Evolutionary conservation across 2,329 filamentous ascomycete species (phyloP), one percentile per base, ranked within the genome.

Genomic region (Neurospora crassa): DNA sequence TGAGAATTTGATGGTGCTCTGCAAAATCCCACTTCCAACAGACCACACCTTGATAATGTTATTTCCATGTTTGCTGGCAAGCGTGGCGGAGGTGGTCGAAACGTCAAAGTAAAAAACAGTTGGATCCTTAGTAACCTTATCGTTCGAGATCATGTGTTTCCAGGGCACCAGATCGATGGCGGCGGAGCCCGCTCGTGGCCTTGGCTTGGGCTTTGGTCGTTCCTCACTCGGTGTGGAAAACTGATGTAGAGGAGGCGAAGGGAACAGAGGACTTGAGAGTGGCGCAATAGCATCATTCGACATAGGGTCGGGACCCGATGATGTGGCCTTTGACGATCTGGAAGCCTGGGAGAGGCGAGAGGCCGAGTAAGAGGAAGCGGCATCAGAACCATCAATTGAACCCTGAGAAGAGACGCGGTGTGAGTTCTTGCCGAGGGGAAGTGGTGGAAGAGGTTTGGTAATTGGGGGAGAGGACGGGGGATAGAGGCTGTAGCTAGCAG

Each of bases 61-160:
- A 70, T 79, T 78, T 69, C 78, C 78, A 67, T 78, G 77, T 41
- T 78, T 77, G 75, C 78, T 81, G 7, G 81, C 80, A 2, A 83
- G 74, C 11, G 78, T 78, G 5, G 78, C 76, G 0, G 78, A 78
- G 0, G 76, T 77, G 1, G 77, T 76, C 0, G 80, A 81, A 5
- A 81, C 75, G 72, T 83, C 81, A 40, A 82, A 75, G 69, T 78
- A 81, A 72, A 79, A 78, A 10, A 82, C 77, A 6, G 76, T 75
- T 16, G 78, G 78, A 67, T 79, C 76, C 59, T 77, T 77, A 59
- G 70, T 41, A 11, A 70, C 67, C 67, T 76, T 76, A 16, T 75
- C 73, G 37, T 72, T 75, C 11, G 71, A 43, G 6, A 69, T 40
- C 11, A 77, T 73, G 8, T 73, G 72, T 41, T 77, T 77, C 76